Base-by-base conservation (phyloP, 768 basidiomycete species). In the Cyclocybe cylindracea region DNA sequence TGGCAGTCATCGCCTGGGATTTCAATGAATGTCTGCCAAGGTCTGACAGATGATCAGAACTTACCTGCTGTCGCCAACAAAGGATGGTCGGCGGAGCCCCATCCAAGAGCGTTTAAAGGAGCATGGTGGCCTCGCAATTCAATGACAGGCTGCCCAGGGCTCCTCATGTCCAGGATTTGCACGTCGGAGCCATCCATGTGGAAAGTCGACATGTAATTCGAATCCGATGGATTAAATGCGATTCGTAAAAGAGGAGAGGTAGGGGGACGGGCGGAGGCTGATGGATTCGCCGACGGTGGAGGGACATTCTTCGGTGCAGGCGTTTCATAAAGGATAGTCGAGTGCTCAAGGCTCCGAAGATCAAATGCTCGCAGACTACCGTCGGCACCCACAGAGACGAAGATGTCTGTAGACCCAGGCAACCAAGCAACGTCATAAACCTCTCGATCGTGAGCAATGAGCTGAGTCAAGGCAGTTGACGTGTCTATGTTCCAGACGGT, bases 371-470 rank as follows among this genome's bases (percentile, higher is more conserved):
- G 90, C 45, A 98, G 74, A 57, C 90, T 93, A 9, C 97, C 97
- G 65, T 99, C 97, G 31, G 96, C 96, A 18, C 97, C 97, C 19
- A 98, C 97, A 5, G 94, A 97, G 35, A 98, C 94, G 66, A 99
- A 99, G 58, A 98, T 93, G 66, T 98, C 94, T 10, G 92, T 93
- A 7, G 93, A 95, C 19, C 86, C 84, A 5, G 97, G 97, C 10
- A 98, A 81, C 96, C 97, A 99, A n/a, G 94, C 94, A 38, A 97
- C 94, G 66, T 98, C 94, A 72, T 95, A 96, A 10, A 94, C 94
- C 72, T 95, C 89, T 42, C 91, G 85, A 76, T 98, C 94, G 70
- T 97, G 96, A 0, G 96, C 94, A 63, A 97, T 96, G 54, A 99
- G 84, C 69, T 98, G 97, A 2, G 97, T 99, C 65, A 98, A 84